A percentile compares a stretch with the other conserved stretches of the same genome.
Evolutionary conservation across 371 early-diverging fungal genomes (phyloP).

Genomic region (Basidiobolus meristosporus): DNA sequence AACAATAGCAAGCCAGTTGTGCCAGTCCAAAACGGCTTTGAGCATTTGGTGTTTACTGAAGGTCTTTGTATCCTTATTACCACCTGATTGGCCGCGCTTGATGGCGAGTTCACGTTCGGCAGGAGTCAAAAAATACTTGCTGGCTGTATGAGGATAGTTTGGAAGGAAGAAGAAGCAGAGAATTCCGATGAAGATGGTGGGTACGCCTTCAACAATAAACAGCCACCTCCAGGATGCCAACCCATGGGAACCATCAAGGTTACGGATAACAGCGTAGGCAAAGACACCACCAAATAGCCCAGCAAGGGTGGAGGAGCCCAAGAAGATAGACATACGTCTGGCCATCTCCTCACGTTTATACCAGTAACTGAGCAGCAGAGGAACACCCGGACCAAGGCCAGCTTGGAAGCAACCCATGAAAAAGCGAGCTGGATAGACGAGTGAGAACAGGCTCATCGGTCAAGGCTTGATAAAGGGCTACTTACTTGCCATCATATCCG

Average conservation of each 20-base stretch:
- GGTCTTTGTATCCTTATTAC: too few species aligned
- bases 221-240: constrained; percentile 33
- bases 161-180: constrained; percentile 1
- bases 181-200: constrained; percentile 2
- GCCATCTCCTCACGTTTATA: constrained; percentile 51
- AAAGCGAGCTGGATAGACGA: constrained; percentile 17
- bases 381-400: constrained; percentile 50
- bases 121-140: not conserved
- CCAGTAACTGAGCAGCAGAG: constrained; percentile 54
- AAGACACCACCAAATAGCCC: constrained; percentile 50
- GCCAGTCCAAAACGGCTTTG: too few species aligned
- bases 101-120: constrained; percentile 1
- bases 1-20: too few species aligned
- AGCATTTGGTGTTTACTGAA: too few species aligned
- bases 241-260: constrained; percentile 22
- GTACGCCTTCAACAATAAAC: constrained; percentile 4
- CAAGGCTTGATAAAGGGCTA: too few species aligned
- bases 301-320: constrained; percentile 34
- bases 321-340: constrained; percentile 39
- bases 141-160: not conserved
- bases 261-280: constrained; percentile 22
- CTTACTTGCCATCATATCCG: too few species aligned
- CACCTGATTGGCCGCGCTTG: too few species aligned
- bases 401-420: constrained; percentile 21
- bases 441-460: too few species aligned